Evolutionary conservation across 352 stramenopile species (phyloP).

Genomic region (Peronospora tabacina): DNA sequence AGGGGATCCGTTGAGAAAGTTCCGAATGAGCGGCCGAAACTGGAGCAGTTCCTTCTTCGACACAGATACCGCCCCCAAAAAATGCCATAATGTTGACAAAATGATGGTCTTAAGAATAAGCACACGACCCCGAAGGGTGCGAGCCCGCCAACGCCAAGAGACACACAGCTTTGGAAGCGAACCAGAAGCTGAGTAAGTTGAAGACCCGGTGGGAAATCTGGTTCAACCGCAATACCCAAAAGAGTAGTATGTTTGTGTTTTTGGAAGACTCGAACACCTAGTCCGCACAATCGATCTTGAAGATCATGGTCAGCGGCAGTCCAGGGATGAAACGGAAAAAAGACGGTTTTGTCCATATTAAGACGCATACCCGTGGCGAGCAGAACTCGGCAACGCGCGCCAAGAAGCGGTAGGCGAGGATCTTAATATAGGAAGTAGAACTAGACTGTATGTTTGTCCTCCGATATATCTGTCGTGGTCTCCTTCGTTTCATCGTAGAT

Average conservation of each 20-base stretch:
- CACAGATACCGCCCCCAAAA: neutral
- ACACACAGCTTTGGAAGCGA: neutral
- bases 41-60: neutral
- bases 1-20: neutral
- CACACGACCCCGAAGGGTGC: neutral
- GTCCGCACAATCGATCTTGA: too few relatives aligned
- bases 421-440: too few relatives aligned
- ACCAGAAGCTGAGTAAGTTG: neutral
- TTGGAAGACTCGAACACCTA: too few relatives aligned
- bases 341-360: too few relatives aligned
- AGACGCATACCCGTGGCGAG: too few relatives aligned
- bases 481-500: too few relatives aligned
- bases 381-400: too few relatives aligned
- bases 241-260: constrained; percentile 1
- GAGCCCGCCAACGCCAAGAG: neutral
- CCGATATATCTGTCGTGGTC: too few relatives aligned
- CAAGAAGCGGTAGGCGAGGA: too few relatives aligned
- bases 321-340: too few relatives aligned
- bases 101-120: neutral
- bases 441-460: too few relatives aligned
- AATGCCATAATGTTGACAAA: neutral
- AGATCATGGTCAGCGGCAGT: too few relatives aligned
- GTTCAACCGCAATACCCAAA: neutral
- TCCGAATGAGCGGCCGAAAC: neutral
- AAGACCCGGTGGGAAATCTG: neutral